These are phyloP conservation scores for Schwanniomyces sp. DNA, from an alignment of 805 yeast genomes.

Conservation along the genomic window DNA sequence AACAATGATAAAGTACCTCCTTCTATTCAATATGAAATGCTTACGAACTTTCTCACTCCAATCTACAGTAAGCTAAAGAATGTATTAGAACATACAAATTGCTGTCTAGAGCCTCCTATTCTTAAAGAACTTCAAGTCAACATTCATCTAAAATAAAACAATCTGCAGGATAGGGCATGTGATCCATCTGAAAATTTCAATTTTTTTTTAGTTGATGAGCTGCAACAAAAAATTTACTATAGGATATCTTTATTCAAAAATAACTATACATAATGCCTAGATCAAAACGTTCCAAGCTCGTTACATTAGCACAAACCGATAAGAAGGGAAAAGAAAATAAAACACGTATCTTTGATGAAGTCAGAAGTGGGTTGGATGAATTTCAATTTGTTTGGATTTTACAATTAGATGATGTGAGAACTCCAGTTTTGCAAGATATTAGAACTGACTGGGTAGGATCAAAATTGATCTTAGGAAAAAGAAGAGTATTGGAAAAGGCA, in stretches of 20 bases:
- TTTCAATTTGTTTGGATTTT: constrained; percentile 83
- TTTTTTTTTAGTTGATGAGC: constrained; percentile 23
- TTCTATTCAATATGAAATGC: constrained; percentile 14
- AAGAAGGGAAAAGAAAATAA: constrained; percentile 94
- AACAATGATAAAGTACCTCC: constrained; percentile 11
- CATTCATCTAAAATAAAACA: background rate
- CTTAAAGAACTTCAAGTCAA: constrained; percentile 12
- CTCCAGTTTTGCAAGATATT: constrained; percentile 91
- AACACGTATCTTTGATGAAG: constrained; percentile 86
- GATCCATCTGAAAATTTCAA: constrained; percentile 5
- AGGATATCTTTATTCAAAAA: background rate
- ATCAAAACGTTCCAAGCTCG: constrained; percentile 94
- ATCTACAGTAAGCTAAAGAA: constrained; percentile 2
- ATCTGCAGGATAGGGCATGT: background rate
- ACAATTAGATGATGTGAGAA: constrained; percentile 87
- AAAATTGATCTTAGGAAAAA: constrained; percentile 84
- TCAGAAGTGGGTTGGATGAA: constrained; percentile 76
- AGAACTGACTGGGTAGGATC: constrained; percentile 93
- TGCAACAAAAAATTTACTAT: constrained; percentile 7
- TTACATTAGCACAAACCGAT: constrained; percentile 93
- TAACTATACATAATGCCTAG: constrained; percentile 70
- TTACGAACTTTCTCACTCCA: constrained; percentile 9
- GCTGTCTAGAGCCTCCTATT: constrained; percentile 7
- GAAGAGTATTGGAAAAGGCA: constrained; percentile 90
- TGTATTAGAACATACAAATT: constrained; percentile 2